These are phyloP conservation scores for Teunomyces pallodes DNA, from an alignment of 805 yeast genomes.

Conservation along the genomic window DNA sequence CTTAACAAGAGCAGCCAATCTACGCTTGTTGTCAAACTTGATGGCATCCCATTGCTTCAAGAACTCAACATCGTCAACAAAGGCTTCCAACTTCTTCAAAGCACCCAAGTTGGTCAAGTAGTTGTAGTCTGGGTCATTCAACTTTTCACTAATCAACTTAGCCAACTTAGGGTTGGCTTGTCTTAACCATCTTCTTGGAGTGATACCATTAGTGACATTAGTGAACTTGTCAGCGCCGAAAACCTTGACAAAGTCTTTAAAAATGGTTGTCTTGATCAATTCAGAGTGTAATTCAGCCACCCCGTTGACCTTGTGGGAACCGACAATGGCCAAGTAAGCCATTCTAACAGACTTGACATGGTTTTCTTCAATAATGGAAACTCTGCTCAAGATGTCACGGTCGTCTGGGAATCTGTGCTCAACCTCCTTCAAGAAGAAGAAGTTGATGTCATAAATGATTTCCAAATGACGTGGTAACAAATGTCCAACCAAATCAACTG, in stretches of 20 bases:
- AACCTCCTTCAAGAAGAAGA: constrained; percentile 72
- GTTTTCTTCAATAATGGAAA: constrained; percentile 83
- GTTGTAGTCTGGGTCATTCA: constrained; percentile 62
- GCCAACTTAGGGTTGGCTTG: constrained; percentile 88
- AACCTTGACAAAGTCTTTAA: constrained; percentile 82
- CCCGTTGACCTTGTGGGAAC: constrained; percentile 92
- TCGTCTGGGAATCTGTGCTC: constrained; percentile 77
- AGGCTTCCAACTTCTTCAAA: constrained; percentile 65
- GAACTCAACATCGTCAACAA: constrained; percentile 66
- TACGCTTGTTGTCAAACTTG: constrained; percentile 66
- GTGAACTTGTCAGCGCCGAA: constrained; percentile 83
- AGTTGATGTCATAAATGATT: constrained; percentile 82
- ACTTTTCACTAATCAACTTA: constrained; percentile 64
- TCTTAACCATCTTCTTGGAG: constrained; percentile 94
- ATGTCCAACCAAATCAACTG: constrained; percentile 73
- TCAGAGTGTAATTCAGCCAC: constrained; percentile 95
- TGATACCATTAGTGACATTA: constrained; percentile 91
- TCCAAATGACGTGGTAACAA: constrained; percentile 89
- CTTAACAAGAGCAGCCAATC: constrained; percentile 66
- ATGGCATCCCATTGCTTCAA: constrained; percentile 67
- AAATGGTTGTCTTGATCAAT: constrained; percentile 82
- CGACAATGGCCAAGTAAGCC: constrained; percentile 90
- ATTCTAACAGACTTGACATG: constrained; percentile 80
- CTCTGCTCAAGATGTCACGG: constrained; percentile 59
- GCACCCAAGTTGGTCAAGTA: constrained; percentile 66